Conservation (phyloP, 305 asterid species). For the Andrographis paniculata region DNA sequence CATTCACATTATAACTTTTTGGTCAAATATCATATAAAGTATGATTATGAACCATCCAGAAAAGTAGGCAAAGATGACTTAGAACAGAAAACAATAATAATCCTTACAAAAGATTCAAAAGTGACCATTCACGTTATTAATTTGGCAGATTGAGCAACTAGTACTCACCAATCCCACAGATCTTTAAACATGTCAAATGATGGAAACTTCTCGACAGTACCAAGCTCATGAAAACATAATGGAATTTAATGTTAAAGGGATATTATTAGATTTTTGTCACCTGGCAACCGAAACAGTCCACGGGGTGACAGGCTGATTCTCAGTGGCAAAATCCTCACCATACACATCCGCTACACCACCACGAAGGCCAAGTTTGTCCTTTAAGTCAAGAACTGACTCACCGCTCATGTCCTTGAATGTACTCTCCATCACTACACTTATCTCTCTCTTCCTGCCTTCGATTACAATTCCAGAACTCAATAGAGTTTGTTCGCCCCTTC, state of each 20-base stretch:
- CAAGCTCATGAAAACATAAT: no score
- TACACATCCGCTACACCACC: slow-evolving; percentile 77
- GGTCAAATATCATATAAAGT: background rate
- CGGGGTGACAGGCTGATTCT: slow-evolving; percentile 76
- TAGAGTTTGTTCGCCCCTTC: slow-evolving; percentile 34
- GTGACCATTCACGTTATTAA: no score
- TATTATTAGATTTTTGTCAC: slow-evolving; percentile 26
- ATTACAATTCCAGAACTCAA: slow-evolving; percentile 18
- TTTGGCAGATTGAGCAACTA: no score
- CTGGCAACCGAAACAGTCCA: slow-evolving; percentile 82
- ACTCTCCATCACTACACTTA: slow-evolving; percentile 47
- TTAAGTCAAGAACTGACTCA: slow-evolving; percentile 57
- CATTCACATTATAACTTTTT: no score
- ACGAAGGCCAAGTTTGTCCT: slow-evolving; percentile 51
- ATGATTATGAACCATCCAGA: background rate
- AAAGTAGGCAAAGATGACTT: background rate
- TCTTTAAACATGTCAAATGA: no score
- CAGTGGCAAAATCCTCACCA: slow-evolving; percentile 80
- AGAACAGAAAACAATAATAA: background rate
- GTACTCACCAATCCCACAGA: no score
- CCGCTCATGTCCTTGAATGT: slow-evolving; percentile 52
- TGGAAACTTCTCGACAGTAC: no score
- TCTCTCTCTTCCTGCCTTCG: slow-evolving; percentile 25
- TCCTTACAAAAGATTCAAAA: slow-evolving; percentile 1
- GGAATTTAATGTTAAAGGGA: no score